phyloP scores from a whole-genome alignment of 768 basidiomycete species.

The Sporobolomyces roseus region DNA sequence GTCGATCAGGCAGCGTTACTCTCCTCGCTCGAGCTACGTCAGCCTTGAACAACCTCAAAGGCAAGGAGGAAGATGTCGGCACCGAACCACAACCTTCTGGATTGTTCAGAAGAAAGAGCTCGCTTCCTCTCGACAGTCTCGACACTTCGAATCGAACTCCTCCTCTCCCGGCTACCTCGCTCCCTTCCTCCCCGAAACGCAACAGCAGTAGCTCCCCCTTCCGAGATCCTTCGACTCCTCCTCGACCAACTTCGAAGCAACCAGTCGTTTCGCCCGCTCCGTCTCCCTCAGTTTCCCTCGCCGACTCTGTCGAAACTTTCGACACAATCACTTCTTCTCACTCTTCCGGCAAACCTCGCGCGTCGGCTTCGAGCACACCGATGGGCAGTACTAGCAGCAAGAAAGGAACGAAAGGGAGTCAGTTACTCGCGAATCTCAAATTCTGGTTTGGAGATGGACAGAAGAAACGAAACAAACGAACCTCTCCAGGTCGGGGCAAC shows the following conservation, averaged over 20 bases:
- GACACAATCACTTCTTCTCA: constrained; percentile 60
- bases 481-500: constrained; percentile 8
- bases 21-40: constrained; percentile 51
- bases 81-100: background rate
- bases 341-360: constrained; percentile 30
- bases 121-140: constrained; percentile 8
- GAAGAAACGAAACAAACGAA: constrained; percentile 63
- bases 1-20: constrained; percentile 49
- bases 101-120: constrained; percentile 21
- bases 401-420: constrained; percentile 63
- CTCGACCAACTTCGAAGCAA: background rate
- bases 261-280: background rate
- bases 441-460: constrained; percentile 86
- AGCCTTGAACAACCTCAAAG: constrained; percentile 17
- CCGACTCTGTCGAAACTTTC: constrained; percentile 25
- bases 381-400: constrained; percentile 46
- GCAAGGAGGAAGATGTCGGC: too few species aligned
- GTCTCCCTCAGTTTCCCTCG: background rate
- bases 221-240: constrained; percentile 10
- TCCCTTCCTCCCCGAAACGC: background rate
- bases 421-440: constrained; percentile 76
- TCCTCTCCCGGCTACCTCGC: background rate
- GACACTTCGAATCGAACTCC: background rate
- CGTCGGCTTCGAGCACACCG: constrained; percentile 52
- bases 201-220: background rate